Conservation (phyloP, 2,329 filamentous ascomycete species). For the Aureobasidium namibiae region DNA sequence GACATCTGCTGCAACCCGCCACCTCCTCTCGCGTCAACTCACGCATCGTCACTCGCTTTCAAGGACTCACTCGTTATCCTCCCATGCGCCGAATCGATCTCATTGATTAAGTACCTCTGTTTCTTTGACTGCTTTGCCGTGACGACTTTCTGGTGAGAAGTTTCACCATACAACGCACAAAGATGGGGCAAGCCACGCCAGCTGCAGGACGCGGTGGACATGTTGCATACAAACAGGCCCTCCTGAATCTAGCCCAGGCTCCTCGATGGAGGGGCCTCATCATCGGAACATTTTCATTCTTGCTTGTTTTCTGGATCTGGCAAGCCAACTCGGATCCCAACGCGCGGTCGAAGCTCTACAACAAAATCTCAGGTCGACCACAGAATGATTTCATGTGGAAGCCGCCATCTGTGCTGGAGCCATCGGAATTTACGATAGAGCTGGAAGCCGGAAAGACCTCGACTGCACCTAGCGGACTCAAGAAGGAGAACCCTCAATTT, state of each 20-base stretch:
- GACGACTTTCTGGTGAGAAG: background rate
- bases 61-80: background rate
- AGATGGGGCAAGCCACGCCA: slow-evolving; percentile 9
- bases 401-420: background rate
- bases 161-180: background rate
- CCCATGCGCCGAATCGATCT: background rate
- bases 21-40: background rate
- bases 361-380: slow-evolving; percentile 6
- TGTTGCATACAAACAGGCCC: slow-evolving; percentile 1
- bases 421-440: background rate
- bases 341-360: slow-evolving; percentile 2
- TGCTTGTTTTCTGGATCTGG: slow-evolving; percentile 10
- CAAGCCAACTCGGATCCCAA: slow-evolving; percentile 4
- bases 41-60: background rate
- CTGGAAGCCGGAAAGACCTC: background rate
- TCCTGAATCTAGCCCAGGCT: slow-evolving; percentile 3
- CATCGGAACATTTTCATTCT: background rate
- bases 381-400: slow-evolving; percentile 4
- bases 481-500: slow-evolving; percentile 10
- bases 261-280: slow-evolving; percentile 11
- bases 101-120: background rate
- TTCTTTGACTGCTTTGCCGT: background rate
- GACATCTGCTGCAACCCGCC: background rate
- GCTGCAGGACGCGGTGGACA: background rate
- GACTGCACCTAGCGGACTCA: background rate